These are phyloP conservation scores for Candida silvatica DNA, from an alignment of 805 yeast species.

Conservation along the genomic window DNA sequence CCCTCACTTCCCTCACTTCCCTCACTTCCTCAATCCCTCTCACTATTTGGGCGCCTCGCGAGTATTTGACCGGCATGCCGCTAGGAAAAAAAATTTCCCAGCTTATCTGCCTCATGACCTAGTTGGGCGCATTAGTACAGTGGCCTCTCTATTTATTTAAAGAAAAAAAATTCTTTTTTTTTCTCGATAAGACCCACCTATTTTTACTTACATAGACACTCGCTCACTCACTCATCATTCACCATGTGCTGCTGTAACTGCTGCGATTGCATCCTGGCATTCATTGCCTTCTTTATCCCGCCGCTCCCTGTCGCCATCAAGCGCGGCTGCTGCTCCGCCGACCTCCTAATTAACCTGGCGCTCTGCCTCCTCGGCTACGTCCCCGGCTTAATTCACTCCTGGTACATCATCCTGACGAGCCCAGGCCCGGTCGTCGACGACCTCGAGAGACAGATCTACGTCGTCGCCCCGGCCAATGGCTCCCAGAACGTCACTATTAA, in stretches of 20 bases:
- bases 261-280: slow-evolving; percentile 57
- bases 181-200: no score
- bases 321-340: slow-evolving; percentile 66
- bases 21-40: no score
- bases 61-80: no score
- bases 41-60: no score
- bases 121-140: no score
- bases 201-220: background rate
- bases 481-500: slow-evolving; percentile 11
- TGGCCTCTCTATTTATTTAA: no score
- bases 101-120: no score
- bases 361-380: slow-evolving; percentile 55
- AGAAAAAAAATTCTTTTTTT: no score
- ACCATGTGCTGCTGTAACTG: slow-evolving; percentile 28
- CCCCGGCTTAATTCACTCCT: slow-evolving; percentile 64
- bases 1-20: no score
- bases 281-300: slow-evolving; percentile 66
- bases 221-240: background rate
- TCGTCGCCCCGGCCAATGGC: slow-evolving; percentile 16
- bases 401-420: slow-evolving; percentile 52
- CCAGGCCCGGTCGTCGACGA: slow-evolving; percentile 26
- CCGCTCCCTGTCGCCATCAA: slow-evolving; percentile 73
- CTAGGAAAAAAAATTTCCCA: no score
- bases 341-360: slow-evolving; percentile 55
- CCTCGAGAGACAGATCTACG: slow-evolving; percentile 22